phyloP scores from a whole-genome alignment of 2,329 filamentous ascomycete genomes.

The Dothideomycetes sp. region DNA sequence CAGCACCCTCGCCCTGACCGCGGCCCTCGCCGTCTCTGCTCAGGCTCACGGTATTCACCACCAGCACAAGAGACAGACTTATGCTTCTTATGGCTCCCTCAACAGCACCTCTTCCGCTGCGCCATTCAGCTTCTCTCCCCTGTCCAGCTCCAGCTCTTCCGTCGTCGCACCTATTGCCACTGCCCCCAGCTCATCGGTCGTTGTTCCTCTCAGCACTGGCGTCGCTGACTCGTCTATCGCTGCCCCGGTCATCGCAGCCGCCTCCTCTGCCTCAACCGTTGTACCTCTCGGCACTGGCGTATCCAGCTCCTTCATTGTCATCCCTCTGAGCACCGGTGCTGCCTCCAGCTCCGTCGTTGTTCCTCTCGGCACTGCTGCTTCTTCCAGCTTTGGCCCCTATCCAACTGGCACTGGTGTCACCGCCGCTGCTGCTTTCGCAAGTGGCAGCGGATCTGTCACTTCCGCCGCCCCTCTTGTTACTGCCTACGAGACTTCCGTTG shows the following conservation, averaged over 20 bases:
- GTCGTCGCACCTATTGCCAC: conserved; percentile 10
- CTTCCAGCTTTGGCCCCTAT: conserved; percentile 4
- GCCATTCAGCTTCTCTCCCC: conserved; percentile 5
- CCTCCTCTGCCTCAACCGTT: conserved; percentile 1
- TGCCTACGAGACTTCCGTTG: conserved; percentile 8
- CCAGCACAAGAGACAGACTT: conserved; percentile 9
- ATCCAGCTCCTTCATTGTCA: conserved; percentile 2
- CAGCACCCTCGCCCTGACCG: conserved; percentile 9
- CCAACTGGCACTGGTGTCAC: conserved; percentile 10
- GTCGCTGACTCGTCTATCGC: conserved; percentile 8
- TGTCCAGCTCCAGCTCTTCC: conserved; percentile 11
- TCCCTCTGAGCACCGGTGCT: conserved; percentile 8
- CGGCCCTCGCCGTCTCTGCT: conserved; percentile 9
- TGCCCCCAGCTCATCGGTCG: conserved; percentile 6
- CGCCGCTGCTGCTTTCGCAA: conserved; percentile 12
- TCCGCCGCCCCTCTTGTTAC: conserved; percentile 8
- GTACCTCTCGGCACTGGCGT: conserved; percentile 7
- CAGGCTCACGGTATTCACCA: conserved; percentile 4
- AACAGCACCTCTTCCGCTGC: conserved; percentile 7
- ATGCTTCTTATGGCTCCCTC: conserved; percentile 4
- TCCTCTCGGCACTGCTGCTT: conserved; percentile 8
- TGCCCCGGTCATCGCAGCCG: not conserved
- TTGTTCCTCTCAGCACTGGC: conserved; percentile 6
- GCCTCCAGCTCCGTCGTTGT: conserved; percentile 7
- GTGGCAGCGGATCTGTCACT: conserved; percentile 11